Conservation (phyloP, 228 moss, liverwort and hornwort species). For the Sphagnum fallax region DNA sequence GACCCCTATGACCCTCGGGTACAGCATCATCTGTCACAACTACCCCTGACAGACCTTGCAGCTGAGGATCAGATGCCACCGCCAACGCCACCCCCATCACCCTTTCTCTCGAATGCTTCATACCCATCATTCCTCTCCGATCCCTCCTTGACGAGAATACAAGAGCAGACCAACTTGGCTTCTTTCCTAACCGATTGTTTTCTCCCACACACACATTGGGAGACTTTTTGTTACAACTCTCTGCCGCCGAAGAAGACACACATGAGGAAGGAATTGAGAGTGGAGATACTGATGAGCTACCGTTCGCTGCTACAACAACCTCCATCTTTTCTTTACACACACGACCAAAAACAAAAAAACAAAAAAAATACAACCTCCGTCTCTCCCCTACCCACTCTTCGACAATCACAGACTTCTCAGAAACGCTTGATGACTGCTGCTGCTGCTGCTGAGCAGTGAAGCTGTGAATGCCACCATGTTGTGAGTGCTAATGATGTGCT, state of each 20-base stretch:
- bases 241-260: constrained; percentile 10
- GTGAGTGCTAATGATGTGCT: too few relatives aligned
- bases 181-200: constrained; percentile 3
- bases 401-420: too few relatives aligned
- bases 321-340: too few relatives aligned
- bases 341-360: too few relatives aligned
- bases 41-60: constrained; percentile 49
- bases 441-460: too few relatives aligned
- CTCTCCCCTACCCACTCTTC: too few relatives aligned
- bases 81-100: constrained; percentile 10
- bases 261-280: constrained; percentile 17
- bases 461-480: too few relatives aligned
- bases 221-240: neutral
- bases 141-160: constrained; percentile 5
- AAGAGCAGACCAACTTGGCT: constrained; percentile 6
- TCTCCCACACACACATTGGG: constrained; percentile 6
- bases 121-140: constrained; percentile 2
- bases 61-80: constrained; percentile 14
- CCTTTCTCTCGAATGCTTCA: neutral
- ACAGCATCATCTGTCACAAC: constrained; percentile 84
- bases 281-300: constrained; percentile 11
- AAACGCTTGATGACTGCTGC: too few relatives aligned
- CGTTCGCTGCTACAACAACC: too few relatives aligned
- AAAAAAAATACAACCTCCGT: too few relatives aligned
- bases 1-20: constrained; percentile 91